Conservation (phyloP, 352 stramenopile genomes). For the Peronospora tabacina region DNA sequence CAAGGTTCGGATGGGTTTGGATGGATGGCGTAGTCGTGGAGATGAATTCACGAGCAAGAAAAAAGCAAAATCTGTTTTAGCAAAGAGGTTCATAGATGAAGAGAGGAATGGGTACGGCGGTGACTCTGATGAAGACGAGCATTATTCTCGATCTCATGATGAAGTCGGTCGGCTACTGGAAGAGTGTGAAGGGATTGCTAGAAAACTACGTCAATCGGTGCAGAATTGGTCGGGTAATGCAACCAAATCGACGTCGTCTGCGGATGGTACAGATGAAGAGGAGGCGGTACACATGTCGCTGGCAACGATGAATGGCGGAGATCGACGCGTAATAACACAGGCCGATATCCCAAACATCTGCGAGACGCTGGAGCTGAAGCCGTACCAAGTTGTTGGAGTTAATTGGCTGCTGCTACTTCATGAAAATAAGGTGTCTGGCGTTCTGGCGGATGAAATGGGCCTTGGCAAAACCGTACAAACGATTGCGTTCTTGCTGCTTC, state of each 20-base stretch:
- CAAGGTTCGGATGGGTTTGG: constrained; percentile 1
- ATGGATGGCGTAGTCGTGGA: constrained; percentile 21
- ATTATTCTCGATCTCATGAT: constrained; percentile 53
- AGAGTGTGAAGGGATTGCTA: constrained; percentile 55
- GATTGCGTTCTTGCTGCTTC: constrained; percentile 66
- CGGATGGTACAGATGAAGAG: constrained; percentile 38
- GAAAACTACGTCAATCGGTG: constrained; percentile 55
- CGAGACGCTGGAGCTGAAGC: constrained; percentile 68
- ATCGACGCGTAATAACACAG: constrained; percentile 51
- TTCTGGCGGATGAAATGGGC: constrained; percentile 87
- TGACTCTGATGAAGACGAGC: constrained; percentile 40
- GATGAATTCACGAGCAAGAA: constrained; percentile 6
- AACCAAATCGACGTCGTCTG: constrained; percentile 24
- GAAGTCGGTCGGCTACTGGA: constrained; percentile 59
- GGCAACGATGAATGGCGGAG: constrained; percentile 33
- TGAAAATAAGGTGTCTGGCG: constrained; percentile 70
- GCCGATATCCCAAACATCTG: constrained; percentile 62
- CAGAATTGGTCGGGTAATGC: constrained; percentile 47
- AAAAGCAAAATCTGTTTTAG: neutral
- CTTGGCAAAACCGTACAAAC: constrained; percentile 91
- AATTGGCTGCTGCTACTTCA: constrained; percentile 79
- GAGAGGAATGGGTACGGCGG: constrained; percentile 26
- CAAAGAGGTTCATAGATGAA: constrained; percentile 8
- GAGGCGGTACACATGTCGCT: constrained; percentile 53
- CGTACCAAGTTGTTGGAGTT: constrained; percentile 78